Percentiles rank a stretch among this genome's conserved stretches.
phyloP scores from a whole-genome alignment of 768 basidiomycete genomes.

The Phylloporus sp. region DNA sequence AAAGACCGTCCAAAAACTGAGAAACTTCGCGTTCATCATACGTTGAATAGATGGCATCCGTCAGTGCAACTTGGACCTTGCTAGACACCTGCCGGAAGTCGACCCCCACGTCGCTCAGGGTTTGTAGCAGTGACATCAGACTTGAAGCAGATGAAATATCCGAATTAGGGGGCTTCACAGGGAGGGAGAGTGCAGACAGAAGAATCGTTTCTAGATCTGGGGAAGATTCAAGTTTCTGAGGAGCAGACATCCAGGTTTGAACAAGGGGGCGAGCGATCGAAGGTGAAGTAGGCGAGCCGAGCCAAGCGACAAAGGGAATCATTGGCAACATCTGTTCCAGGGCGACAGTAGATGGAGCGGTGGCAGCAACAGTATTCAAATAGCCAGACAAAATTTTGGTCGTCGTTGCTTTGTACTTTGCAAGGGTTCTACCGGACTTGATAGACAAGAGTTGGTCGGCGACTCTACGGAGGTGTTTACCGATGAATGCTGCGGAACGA shows the following conservation, averaged over 20 bases:
- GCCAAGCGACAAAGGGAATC: constrained; percentile 31
- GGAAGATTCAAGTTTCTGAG: constrained; percentile 26
- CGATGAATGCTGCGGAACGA: constrained; percentile 27
- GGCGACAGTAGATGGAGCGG: background rate
- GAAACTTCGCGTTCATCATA: constrained; percentile 19
- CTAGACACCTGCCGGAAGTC: constrained; percentile 26
- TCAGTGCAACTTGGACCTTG: constrained; percentile 17
- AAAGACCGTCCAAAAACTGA: constrained; percentile 20
- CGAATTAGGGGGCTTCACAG: constrained; percentile 14
- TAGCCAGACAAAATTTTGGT: constrained; percentile 19
- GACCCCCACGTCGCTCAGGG: constrained; percentile 34
- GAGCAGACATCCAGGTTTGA: constrained; percentile 43
- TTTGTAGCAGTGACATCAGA: constrained; percentile 41
- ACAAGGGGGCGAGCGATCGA: constrained; percentile 40
- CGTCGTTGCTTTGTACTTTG: constrained; percentile 13
- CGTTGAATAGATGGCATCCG: constrained; percentile 24
- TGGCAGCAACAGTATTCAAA: constrained; percentile 8
- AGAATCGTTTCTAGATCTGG: constrained; percentile 46
- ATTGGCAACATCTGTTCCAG: constrained; percentile 9
- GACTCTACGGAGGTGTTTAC: constrained; percentile 8
- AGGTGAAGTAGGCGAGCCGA: constrained; percentile 32
- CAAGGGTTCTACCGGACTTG: constrained; percentile 13
- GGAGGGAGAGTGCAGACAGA: constrained; percentile 34
- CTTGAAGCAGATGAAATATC: constrained; percentile 21
- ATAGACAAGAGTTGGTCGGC: constrained; percentile 6